Conservation (phyloP, 1,284 basidiomycete genomes). For the Irpex sp. region DNA sequence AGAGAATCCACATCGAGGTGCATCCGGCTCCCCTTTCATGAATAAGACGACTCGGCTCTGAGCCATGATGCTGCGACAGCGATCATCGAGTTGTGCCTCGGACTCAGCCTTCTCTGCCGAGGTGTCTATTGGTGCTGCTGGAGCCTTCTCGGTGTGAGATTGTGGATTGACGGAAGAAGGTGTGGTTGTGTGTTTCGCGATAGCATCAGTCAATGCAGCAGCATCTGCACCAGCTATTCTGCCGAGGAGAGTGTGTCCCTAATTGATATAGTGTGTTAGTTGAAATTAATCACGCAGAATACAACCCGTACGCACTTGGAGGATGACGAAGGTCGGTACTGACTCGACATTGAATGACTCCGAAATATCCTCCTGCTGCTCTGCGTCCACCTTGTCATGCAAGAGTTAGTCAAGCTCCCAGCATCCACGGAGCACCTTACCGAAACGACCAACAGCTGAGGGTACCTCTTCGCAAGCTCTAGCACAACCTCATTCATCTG, state of each 20-base stretch:
- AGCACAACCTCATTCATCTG: slow-evolving; percentile 79
- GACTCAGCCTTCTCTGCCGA: slow-evolving; percentile 46
- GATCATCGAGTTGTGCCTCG: slow-evolving; percentile 59
- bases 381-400: slow-evolving; percentile 78
- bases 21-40: slow-evolving; percentile 94
- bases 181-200: slow-evolving; percentile 52
- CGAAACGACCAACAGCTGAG: slow-evolving; percentile 70
- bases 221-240: slow-evolving; percentile 86
- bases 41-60: slow-evolving; percentile 82
- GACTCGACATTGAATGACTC: slow-evolving; percentile 93
- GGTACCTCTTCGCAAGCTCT: slow-evolving; percentile 72
- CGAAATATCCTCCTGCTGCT: slow-evolving; percentile 82
- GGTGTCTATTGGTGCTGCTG: slow-evolving; percentile 27
- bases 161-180: slow-evolving; percentile 39
- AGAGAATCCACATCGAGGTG: slow-evolving; percentile 85
- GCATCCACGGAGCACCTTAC: slow-evolving; percentile 35
- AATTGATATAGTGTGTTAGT: slow-evolving; percentile 8
- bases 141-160: slow-evolving; percentile 32
- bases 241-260: slow-evolving; percentile 89
- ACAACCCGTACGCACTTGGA: slow-evolving; percentile 53
- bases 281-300: background rate
- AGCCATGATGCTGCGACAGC: slow-evolving; percentile 69
- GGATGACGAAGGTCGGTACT: slow-evolving; percentile 85
- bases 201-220: slow-evolving; percentile 56
- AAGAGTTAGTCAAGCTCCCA: background rate